Conservation (phyloP, 2,329 filamentous ascomycete species). For the Calonectria pauciramosa region DNA sequence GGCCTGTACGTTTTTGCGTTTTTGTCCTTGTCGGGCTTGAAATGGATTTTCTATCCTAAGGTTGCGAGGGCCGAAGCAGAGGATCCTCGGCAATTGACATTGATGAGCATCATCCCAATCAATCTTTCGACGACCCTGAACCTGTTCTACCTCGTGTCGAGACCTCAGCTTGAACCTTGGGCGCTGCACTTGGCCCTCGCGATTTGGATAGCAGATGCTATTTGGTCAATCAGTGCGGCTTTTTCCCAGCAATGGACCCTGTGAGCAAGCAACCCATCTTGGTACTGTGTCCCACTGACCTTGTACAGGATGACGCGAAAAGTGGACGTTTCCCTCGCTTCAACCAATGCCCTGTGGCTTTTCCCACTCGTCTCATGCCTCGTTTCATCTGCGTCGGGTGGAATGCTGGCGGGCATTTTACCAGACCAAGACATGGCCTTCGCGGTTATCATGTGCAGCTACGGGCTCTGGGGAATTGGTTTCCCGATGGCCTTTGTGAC, state of each 20-base stretch:
- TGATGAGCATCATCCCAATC: background rate
- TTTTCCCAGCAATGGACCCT: conserved; percentile 64
- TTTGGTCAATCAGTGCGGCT: conserved; percentile 59
- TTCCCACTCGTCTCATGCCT: conserved; percentile 74
- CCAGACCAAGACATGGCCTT: conserved; percentile 64
- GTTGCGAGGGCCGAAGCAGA: background rate
- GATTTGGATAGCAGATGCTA: conserved; percentile 66
- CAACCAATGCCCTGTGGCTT: conserved; percentile 67
- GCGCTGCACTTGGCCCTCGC: conserved; percentile 55
- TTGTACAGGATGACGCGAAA: background rate
- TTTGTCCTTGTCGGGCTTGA: background rate
- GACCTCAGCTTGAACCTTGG: background rate
- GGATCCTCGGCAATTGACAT: background rate
- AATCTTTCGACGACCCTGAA: background rate
- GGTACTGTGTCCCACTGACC: background rate
- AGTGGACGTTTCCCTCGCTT: background rate
- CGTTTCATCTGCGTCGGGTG: conserved; percentile 71
- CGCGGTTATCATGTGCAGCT: conserved; percentile 68
- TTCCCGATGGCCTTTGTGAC: conserved; percentile 66
- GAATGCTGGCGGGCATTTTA: conserved; percentile 67
- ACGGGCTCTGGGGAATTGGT: conserved; percentile 73
- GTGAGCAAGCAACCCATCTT: background rate
- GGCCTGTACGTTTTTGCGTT: background rate
- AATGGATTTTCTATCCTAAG: background rate
- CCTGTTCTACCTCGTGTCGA: background rate